phyloP scores from a whole-genome alignment of 1,284 basidiomycete genomes.

The Austroboletus niveus region DNA sequence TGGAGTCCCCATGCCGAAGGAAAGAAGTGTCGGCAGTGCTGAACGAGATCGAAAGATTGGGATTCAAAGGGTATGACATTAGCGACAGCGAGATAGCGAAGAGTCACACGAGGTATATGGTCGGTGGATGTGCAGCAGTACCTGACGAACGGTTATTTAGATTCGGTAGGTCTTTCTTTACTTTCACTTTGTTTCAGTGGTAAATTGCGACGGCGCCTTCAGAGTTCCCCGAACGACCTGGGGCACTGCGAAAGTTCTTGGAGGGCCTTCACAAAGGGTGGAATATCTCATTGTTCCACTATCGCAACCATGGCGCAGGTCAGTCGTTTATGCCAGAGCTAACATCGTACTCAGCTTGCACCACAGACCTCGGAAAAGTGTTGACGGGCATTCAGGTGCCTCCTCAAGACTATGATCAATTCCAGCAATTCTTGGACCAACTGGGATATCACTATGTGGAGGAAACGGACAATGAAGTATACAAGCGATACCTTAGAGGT shows the following conservation, averaged over 20 bases:
- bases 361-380: slow-evolving; percentile 85
- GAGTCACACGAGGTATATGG: slow-evolving; percentile 91
- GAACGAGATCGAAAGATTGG: slow-evolving; percentile 55
- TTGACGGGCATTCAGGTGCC: slow-evolving; percentile 94
- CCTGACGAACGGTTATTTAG: slow-evolving; percentile 88
- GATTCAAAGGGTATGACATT: slow-evolving; percentile 87
- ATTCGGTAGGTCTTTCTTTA: slow-evolving; percentile 66
- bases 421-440: slow-evolving; percentile 73
- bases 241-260: slow-evolving; percentile 89
- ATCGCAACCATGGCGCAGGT: slow-evolving; percentile 96
- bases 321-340: slow-evolving; percentile 24
- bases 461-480: slow-evolving; percentile 90
- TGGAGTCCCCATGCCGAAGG: slow-evolving; percentile 62
- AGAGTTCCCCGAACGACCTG: slow-evolving; percentile 98
- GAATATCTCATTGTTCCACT: slow-evolving; percentile 98
- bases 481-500: slow-evolving; percentile 68
- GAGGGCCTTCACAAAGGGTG: slow-evolving; percentile 79
- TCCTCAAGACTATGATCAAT: slow-evolving; percentile 57
- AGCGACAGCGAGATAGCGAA: slow-evolving; percentile 97
- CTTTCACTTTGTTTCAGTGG: not conserved
- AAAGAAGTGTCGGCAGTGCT: slow-evolving; percentile 73
- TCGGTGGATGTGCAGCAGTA: slow-evolving; percentile 81
- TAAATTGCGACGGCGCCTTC: slow-evolving; percentile 4
- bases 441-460: slow-evolving; percentile 90
- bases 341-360: slow-evolving; percentile 9